These are phyloP conservation scores for Psilocybe azurescens DNA, from an alignment of 768 basidiomycete genomes.

Conservation along the genomic window DNA sequence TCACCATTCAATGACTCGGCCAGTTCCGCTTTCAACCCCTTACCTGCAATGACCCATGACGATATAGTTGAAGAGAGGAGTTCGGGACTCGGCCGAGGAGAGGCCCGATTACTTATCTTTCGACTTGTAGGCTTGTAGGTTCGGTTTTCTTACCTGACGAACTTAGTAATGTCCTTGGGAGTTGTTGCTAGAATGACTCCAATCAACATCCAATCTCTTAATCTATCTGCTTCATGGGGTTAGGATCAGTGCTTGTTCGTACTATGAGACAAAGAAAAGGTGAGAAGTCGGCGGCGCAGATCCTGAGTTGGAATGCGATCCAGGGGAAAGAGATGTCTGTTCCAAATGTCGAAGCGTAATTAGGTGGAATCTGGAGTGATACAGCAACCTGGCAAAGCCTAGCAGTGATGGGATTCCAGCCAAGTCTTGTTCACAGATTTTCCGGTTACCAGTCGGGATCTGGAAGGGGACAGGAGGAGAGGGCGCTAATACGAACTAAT, in stretches of 20 bases:
- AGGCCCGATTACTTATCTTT: no score
- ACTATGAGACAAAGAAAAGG: no score
- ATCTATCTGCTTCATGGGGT: no score
- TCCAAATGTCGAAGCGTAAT: background rate
- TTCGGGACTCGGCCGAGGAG: background rate
- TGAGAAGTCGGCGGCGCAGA: no score
- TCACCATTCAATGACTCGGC: background rate
- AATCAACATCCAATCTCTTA: background rate
- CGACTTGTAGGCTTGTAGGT: no score
- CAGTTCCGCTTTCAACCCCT: background rate
- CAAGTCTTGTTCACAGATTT: background rate
- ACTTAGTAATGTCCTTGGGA: background rate
- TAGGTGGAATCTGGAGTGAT: background rate
- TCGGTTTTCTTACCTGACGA: background rate
- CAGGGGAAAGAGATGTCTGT: background rate
- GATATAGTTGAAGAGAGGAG: background rate
- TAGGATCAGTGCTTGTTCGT: no score
- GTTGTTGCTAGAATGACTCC: no score
- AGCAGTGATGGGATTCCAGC: background rate
- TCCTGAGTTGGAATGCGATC: background rate
- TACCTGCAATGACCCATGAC: background rate
- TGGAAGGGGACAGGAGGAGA: background rate
- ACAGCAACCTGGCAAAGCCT: background rate
- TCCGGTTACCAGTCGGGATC: background rate
- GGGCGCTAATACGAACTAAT: background rate